Evolutionary conservation across 2,329 filamentous ascomycete genomes (phyloP).

Genomic region (Alternaria postmessia): DNA sequence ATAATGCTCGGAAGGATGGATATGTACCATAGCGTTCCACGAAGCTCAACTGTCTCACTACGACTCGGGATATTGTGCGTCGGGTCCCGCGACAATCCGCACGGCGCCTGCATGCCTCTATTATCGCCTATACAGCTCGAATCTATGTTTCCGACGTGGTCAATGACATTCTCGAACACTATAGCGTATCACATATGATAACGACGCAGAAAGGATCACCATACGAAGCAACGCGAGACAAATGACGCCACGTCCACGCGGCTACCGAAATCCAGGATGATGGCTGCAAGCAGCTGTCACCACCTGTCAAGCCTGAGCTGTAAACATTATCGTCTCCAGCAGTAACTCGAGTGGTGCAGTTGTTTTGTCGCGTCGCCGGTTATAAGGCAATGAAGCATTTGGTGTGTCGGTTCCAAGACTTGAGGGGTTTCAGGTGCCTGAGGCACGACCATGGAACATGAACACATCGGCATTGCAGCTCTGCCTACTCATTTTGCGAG

Average conservation of each 20-base stretch:
- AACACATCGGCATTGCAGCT: slow-evolving; percentile 18
- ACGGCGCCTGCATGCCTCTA: neutral
- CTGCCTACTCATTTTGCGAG: slow-evolving; percentile 19
- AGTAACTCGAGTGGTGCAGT: neutral
- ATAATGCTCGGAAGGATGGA: neutral
- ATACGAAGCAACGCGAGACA: neutral
- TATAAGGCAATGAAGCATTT: slow-evolving; percentile 25
- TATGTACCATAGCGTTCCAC: neutral
- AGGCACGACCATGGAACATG: slow-evolving; percentile 17
- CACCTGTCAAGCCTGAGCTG: slow-evolving; percentile 3
- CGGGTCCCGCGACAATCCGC: neutral
- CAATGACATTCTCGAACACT: neutral
- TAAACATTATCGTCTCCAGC: slow-evolving; percentile 8
- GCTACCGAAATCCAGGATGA: slow-evolving; percentile 13
- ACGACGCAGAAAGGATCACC: neutral
- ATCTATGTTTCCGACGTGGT: neutral
- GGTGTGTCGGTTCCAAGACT: slow-evolving; percentile 21
- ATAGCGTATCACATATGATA: slow-evolving; percentile 2
- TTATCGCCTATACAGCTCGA: neutral
- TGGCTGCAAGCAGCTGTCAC: slow-evolving; percentile 9
- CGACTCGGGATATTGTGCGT: neutral
- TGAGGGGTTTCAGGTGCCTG: slow-evolving; percentile 32
- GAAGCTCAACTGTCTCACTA: neutral
- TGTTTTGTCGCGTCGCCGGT: slow-evolving; percentile 20
- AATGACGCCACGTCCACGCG: neutral